Conservation (phyloP, 768 basidiomycete species). For the Lactifluus subvellereus region DNA sequence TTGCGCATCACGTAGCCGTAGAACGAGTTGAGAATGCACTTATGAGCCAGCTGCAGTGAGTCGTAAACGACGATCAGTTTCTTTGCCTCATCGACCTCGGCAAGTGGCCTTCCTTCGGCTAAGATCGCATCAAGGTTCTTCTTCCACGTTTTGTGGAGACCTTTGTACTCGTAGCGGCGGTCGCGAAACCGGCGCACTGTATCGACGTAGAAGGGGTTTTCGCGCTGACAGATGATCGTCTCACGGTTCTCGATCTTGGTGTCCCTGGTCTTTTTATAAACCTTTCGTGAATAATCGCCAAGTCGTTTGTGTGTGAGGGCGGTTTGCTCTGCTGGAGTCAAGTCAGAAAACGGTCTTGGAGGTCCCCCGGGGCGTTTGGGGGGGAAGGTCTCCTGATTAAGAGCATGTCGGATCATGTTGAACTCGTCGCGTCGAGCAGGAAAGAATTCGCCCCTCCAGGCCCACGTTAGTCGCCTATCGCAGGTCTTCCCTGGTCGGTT, state of each 20-base stretch:
- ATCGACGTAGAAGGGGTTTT: slow-evolving; percentile 99
- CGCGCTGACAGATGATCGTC: slow-evolving; percentile 93
- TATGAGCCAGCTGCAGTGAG: slow-evolving; percentile 97
- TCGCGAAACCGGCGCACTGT: slow-evolving; percentile 97
- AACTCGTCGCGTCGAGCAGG: slow-evolving; percentile 95
- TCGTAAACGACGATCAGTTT: slow-evolving; percentile 99
- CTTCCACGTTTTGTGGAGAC: slow-evolving; percentile 98
- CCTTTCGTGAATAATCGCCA: slow-evolving; percentile 97
- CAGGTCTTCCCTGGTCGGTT: slow-evolving; percentile 95
- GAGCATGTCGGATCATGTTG: slow-evolving; percentile 97
- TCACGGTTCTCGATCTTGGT: slow-evolving; percentile 92
- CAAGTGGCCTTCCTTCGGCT: slow-evolving; percentile 63
- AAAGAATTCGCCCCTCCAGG: slow-evolving; percentile 98
- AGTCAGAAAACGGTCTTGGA: slow-evolving; percentile 75
- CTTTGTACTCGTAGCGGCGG: slow-evolving; percentile 98
- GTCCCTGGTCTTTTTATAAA: slow-evolving; percentile 98
- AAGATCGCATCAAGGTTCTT: slow-evolving; percentile 82
- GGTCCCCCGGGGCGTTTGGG: slow-evolving; percentile 67
- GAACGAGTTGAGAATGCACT: slow-evolving; percentile 99
- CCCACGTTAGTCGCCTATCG: slow-evolving; percentile 92
- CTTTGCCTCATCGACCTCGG: slow-evolving; percentile 93
- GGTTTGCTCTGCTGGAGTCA: slow-evolving; percentile 80
- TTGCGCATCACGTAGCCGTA: slow-evolving; percentile 99
- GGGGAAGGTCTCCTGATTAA: slow-evolving; percentile 93
- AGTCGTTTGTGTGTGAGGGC: slow-evolving; percentile 92